Base-by-base conservation (phyloP, 2,329 filamentous ascomycete species). In the Coleophoma cylindrospora region DNA sequence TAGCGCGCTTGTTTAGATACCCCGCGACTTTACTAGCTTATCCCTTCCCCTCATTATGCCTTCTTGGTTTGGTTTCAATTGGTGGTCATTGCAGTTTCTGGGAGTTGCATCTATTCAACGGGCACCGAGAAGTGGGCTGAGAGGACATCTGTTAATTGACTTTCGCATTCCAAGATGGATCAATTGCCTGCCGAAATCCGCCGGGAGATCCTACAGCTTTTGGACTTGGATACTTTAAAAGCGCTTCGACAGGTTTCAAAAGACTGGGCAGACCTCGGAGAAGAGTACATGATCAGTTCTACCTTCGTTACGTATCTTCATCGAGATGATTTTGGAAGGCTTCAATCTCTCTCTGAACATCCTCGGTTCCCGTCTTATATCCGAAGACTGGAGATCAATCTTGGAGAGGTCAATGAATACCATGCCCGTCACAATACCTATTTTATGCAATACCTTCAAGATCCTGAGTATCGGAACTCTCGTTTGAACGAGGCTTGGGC, bases 401-500 rank as follows among this genome's bases (percentile, higher is more conserved):
- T 61, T 33, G 58, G 58, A 19, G 61, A 63, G 45, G 36, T 64
- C 8, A 60, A 63, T 44, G 61, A 64, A 43, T 62, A 60, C 40
- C 57, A 64, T n/a, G 57, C 58, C 15, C 53, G 61, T 9, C 58
- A 61, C 33, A 64, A 66, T 50, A 51, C 57, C 34, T 58, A 63
- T 51, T 56, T 66, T 53, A 27, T 61, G 19, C 48, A 61, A 44
- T 58, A 59, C 37, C 53, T 57, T 36, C 51, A 60, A 43, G 58
- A 64, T 13, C 54, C 58, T 3, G 59, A 59, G 40, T 54, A 53
- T 27, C 59, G 62, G 13, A 53, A 56, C 19, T 58, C 63, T 34
- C 54, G 59, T 12, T 59, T 61, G 50, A 56, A 60, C n/a, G 54
- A 61, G n/a, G 58, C 61, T 14, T 66, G 65, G 61, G 54, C 55